These are phyloP conservation scores for Cordyceps cicadae DNA, from an alignment of 2,329 filamentous ascomycete genomes.

Conservation along the genomic window DNA sequence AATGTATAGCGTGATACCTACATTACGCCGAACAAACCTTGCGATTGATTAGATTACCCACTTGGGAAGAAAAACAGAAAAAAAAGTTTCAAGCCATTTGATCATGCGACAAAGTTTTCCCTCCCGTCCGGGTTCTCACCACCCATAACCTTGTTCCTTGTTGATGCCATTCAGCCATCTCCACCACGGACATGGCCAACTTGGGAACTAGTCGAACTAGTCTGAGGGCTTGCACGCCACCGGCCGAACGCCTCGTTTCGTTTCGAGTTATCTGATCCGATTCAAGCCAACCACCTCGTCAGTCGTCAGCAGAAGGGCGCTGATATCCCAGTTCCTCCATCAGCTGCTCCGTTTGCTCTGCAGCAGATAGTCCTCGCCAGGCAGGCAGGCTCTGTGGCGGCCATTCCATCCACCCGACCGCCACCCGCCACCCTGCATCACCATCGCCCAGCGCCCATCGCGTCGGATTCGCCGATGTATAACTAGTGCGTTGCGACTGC, in stretches of 20 bases:
- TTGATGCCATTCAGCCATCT: neutral
- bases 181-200: neutral
- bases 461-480: neutral
- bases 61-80: neutral
- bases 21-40: neutral
- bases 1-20: neutral
- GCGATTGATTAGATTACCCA: conserved; percentile 11
- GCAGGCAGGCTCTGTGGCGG: neutral
- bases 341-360: neutral
- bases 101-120: conserved; percentile 2
- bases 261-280: conserved; percentile 9
- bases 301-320: neutral
- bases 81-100: neutral
- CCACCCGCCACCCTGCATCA: too few relatives aligned
- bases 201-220: neutral
- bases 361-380: too few relatives aligned
- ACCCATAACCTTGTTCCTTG: neutral
- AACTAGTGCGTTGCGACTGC: neutral
- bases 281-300: neutral
- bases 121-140: neutral
- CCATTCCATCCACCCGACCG: neutral
- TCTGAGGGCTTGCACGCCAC: neutral
- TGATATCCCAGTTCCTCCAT: neutral
- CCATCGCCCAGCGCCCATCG: too few relatives aligned
- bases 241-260: neutral